Percentiles rank a stretch among this genome's conserved stretches.
These are phyloP conservation scores for Daldinia caldariorum DNA, from an alignment of 495 filamentous ascomycete genomes.

Conservation along the genomic window DNA sequence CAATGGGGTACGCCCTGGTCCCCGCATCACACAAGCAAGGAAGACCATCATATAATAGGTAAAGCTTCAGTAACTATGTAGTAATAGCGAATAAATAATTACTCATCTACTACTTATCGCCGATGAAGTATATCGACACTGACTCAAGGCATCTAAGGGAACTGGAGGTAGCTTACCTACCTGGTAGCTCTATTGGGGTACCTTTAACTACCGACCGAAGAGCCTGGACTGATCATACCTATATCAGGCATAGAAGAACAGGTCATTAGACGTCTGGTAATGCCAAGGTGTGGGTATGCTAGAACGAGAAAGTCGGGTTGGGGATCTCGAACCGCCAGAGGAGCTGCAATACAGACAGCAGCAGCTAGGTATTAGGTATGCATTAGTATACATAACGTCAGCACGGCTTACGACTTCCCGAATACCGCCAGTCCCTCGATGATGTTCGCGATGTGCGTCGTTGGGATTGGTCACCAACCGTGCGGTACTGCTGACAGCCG, in stretches of 20 bases:
- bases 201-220: not conserved
- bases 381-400: constrained; percentile 11
- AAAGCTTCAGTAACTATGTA: constrained; percentile 1
- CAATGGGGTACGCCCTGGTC: constrained; percentile 17
- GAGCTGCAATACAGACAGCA: not conserved
- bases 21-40: constrained; percentile 8
- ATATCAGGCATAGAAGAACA: not conserved
- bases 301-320: not conserved
- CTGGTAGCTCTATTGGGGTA: not conserved
- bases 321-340: not conserved
- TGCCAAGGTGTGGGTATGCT: not conserved
- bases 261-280: not conserved
- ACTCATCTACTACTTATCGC: not conserved
- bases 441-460: constrained; percentile 35
- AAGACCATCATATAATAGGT: not conserved
- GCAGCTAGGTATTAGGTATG: not conserved
- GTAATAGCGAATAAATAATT: not conserved
- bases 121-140: not conserved
- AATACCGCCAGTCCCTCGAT: constrained; percentile 16
- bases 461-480: constrained; percentile 32
- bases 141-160: not conserved
- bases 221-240: not conserved
- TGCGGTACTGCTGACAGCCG: constrained; percentile 38
- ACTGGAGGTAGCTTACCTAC: too few relatives aligned
- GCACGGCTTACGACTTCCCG: constrained; percentile 18